Conservation (phyloP, 352 stramenopile genomes). For the Pythium rhizo-oryzae region DNA sequence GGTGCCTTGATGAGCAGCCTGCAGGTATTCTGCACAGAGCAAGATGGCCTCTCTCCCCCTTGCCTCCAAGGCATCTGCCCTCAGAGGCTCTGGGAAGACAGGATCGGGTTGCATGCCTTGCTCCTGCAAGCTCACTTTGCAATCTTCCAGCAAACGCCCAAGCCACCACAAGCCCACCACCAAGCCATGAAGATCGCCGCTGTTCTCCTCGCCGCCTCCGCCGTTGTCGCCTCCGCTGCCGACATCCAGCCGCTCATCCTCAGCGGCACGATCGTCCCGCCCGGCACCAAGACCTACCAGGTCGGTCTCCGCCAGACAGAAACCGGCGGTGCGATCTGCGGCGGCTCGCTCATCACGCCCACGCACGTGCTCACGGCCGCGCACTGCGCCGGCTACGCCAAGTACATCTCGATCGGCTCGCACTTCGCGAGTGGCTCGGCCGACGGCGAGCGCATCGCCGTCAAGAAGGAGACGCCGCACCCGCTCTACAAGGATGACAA, state of each 20-base stretch:
- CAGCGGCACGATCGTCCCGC: constrained; percentile 40
- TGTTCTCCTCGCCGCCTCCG: not conserved
- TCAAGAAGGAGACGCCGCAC: constrained; percentile 9
- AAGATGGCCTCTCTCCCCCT: too few species aligned
- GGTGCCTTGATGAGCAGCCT: too few species aligned
- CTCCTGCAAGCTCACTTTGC: too few species aligned
- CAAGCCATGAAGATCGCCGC: constrained; percentile 3
- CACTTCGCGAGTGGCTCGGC: constrained; percentile 47
- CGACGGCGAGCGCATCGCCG: constrained; percentile 41
- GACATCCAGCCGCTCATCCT: constrained; percentile 47
- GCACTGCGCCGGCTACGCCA: constrained; percentile 44
- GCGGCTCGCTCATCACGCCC: constrained; percentile 30
- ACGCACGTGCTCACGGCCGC: constrained; percentile 24
- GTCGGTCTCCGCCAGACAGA: constrained; percentile 40
- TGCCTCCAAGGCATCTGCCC: too few species aligned
- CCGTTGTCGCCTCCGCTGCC: not conserved
- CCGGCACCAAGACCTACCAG: constrained; percentile 54
- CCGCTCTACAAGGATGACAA: not conserved
- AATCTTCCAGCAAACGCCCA: not conserved
- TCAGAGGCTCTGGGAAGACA: too few species aligned
- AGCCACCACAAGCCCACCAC: too few species aligned
- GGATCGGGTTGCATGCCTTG: too few species aligned
- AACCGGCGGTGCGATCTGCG: constrained; percentile 30
- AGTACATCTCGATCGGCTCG: constrained; percentile 53
- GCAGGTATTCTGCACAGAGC: too few species aligned